Evolutionary conservation across 805 yeast species (phyloP).

Genomic region (Lipomyces oligophaga): DNA sequence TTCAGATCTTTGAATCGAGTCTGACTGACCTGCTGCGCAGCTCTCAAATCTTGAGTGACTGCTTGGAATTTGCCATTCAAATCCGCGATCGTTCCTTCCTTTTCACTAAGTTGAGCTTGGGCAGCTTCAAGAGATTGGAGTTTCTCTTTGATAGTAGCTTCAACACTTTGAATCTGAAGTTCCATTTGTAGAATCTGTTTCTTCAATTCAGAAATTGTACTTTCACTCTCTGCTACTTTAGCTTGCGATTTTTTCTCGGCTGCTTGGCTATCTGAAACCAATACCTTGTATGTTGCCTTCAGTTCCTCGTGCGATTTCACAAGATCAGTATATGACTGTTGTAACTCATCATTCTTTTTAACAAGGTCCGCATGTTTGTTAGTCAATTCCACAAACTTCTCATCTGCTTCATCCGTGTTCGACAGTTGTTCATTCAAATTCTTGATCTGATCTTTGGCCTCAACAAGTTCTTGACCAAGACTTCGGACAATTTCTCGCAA

Average conservation of each 20-base stretch:
- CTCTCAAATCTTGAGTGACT: conserved; percentile 28
- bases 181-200: conserved; percentile 38
- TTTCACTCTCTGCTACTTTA: conserved; percentile 2
- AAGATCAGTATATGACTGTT: conserved; percentile 19
- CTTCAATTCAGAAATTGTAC: conserved; percentile 24
- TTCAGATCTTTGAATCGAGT: conserved; percentile 42
- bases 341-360: conserved; percentile 20
- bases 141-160: conserved; percentile 19
- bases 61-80: conserved; percentile 29
- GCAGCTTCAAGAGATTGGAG: conserved; percentile 18
- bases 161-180: conserved; percentile 28
- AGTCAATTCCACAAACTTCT: conserved; percentile 20
- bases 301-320: conserved; percentile 22
- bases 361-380: conserved; percentile 21
- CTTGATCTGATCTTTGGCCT: conserved; percentile 49
- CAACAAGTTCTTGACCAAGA: conserved; percentile 76
- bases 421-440: conserved; percentile 6
- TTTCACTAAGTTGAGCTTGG: conserved; percentile 24
- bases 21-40: conserved; percentile 39
- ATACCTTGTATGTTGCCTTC: conserved; percentile 1
- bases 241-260: background rate
- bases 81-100: conserved; percentile 22
- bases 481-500: conserved; percentile 71
- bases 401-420: background rate
- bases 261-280: conserved; percentile 3